These are phyloP conservation scores for Rhizopogon vinicolor DNA, from an alignment of 768 basidiomycete genomes.

Conservation along the genomic window DNA sequence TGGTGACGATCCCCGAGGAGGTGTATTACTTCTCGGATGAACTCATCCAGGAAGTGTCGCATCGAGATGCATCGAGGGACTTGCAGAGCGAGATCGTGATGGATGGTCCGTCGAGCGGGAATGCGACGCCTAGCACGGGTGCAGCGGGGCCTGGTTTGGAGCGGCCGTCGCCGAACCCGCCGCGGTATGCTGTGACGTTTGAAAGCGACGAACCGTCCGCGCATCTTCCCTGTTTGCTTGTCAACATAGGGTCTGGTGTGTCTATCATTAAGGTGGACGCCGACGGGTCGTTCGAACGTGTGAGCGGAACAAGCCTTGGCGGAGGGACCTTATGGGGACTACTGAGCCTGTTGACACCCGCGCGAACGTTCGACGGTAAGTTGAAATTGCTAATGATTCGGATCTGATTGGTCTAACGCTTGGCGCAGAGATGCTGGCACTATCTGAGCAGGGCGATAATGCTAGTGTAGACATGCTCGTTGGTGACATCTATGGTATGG, in stretches of 20 bases:
- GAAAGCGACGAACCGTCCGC: conserved; percentile 74
- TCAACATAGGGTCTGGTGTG: conserved; percentile 98
- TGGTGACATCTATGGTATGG: conserved; percentile 98
- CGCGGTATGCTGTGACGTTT: conserved; percentile 84
- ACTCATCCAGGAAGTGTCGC: conserved; percentile 69
- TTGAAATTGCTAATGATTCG: conserved; percentile 7
- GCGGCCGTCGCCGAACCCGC: conserved; percentile 88
- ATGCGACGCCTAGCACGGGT: conserved; percentile 6
- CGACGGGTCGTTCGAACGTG: conserved; percentile 92
- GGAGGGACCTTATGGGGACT: conserved; percentile 98
- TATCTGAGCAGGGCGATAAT: conserved; percentile 94
- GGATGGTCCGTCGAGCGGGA: conserved; percentile 3
- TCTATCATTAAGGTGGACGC: conserved; percentile 97
- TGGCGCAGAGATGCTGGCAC: conserved; percentile 83
- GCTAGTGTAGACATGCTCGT: conserved; percentile 96
- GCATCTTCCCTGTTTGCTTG: conserved; percentile 91
- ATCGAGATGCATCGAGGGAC: conserved; percentile 21
- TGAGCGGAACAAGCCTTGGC: conserved; percentile 94
- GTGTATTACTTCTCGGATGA: conserved; percentile 99
- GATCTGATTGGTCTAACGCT: conserved; percentile 2
- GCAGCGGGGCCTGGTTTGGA: conserved; percentile 41
- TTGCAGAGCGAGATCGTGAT: neutral
- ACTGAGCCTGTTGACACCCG: conserved; percentile 90
- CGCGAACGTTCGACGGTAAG: conserved; percentile 93
- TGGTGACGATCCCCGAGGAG: conserved; percentile 93